Evolutionary conservation across 495 filamentous ascomycete species (phyloP).

Genomic region (Penicillium canariense): DNA sequence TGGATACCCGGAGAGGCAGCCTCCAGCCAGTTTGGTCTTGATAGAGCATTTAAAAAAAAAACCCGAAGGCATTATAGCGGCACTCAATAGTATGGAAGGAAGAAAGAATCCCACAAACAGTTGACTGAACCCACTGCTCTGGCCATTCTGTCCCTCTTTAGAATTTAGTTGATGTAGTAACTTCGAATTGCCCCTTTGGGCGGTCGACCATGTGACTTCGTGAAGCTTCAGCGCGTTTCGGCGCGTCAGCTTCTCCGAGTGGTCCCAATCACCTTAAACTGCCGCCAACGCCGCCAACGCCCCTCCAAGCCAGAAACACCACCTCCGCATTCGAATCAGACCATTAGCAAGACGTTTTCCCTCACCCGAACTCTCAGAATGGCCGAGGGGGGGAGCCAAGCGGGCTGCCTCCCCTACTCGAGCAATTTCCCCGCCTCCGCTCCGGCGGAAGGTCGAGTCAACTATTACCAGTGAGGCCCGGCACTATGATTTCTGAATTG

Average conservation of each 20-base stretch:
- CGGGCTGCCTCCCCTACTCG: constrained; percentile 35
- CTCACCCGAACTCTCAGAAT: constrained; percentile 27
- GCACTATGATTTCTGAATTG: background rate
- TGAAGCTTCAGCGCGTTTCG: constrained; percentile 28
- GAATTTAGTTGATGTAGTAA: background rate
- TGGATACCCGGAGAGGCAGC: constrained; percentile 27
- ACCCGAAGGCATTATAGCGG: background rate
- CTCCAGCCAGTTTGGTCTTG: constrained; percentile 11
- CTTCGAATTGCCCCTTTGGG: constrained; percentile 3
- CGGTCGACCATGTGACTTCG: constrained; percentile 46
- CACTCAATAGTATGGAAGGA: background rate
- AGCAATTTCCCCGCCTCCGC: constrained; percentile 45
- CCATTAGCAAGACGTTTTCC: constrained; percentile 16
- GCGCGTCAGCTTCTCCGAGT: constrained; percentile 23
- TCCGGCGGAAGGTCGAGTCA: constrained; percentile 61
- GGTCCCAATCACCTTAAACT: background rate
- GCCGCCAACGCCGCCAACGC: background rate
- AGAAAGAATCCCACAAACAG: background rate
- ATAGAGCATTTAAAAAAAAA: background rate
- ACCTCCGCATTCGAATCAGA: background rate
- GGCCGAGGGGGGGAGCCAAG: constrained; percentile 35
- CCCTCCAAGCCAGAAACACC: background rate
- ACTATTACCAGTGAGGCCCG: constrained; percentile 66
- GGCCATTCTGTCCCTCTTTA: background rate
- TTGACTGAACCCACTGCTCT: no score